A percentile compares a stretch with the other conserved stretches of the same genome.
phyloP scores from a whole-genome alignment of 139 green algal species.

The Chlorella sp. region DNA sequence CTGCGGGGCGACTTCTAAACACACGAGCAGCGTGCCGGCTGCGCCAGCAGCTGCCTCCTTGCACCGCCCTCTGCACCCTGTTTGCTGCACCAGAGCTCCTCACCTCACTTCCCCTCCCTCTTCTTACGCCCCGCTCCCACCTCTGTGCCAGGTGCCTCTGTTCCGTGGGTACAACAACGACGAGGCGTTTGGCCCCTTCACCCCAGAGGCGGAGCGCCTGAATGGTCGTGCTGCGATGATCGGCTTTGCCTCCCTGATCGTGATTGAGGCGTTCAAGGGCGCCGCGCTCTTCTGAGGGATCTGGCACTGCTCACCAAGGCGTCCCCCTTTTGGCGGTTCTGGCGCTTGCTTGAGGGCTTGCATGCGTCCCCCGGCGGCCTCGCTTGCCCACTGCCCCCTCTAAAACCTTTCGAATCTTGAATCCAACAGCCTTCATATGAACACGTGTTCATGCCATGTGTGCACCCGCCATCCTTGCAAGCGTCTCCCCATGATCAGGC shows the following conservation, averaged over 20 bases:
- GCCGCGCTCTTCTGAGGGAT: constrained; percentile 33
- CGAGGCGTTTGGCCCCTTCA: constrained; percentile 47
- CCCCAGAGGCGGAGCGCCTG: constrained; percentile 40
- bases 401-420: background rate
- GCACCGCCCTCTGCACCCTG: background rate
- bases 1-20: no score
- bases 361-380: no score
- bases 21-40: background rate
- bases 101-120: background rate
- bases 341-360: no score
- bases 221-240: constrained; percentile 47
- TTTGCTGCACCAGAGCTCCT: no score
- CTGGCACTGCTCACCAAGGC: no score
- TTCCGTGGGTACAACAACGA: constrained; percentile 14
- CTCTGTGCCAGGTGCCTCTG: background rate
- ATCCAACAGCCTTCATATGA: no score
- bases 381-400: no score
- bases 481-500: no score
- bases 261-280: constrained; percentile 27
- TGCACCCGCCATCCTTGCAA: no score
- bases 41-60: background rate
- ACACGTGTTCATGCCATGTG: no score
- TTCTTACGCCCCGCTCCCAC: background rate
- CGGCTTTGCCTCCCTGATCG: constrained; percentile 29
- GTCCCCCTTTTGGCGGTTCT: no score